These are phyloP conservation scores for Pseudovirgaria hyperparasitica DNA, from an alignment of 2,329 filamentous ascomycete genomes.

Conservation along the genomic window DNA sequence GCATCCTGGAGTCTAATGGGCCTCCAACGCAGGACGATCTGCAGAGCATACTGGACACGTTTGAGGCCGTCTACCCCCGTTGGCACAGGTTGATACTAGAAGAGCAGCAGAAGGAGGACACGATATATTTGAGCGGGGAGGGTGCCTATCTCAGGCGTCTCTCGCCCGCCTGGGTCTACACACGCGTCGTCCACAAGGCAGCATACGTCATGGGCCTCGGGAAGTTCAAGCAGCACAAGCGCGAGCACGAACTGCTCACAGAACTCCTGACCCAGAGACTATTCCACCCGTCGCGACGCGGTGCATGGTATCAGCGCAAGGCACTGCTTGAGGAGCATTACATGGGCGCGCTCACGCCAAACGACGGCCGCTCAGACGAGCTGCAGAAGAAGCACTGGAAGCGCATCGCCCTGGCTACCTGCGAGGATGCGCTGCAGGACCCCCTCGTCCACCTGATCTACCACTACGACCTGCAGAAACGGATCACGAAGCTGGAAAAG, in stretches of 20 bases:
- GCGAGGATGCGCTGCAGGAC: constrained; percentile 77
- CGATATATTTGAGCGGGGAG: constrained; percentile 68
- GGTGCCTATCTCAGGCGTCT: constrained; percentile 82
- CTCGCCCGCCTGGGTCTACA: constrained; percentile 86
- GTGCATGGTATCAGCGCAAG: constrained; percentile 92
- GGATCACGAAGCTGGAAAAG: constrained; percentile 82
- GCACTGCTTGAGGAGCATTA: constrained; percentile 92
- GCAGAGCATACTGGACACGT: constrained; percentile 55
- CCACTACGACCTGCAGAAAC: constrained; percentile 89
- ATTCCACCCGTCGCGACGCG: constrained; percentile 74
- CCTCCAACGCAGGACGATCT: constrained; percentile 53
- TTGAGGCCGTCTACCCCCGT: constrained; percentile 63
- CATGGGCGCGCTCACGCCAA: constrained; percentile 53
- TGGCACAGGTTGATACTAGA: constrained; percentile 64
- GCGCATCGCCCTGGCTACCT: constrained; percentile 61
- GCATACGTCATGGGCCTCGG: constrained; percentile 58
- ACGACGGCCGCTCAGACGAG: constrained; percentile 37
- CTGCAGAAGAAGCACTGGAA: constrained; percentile 74
- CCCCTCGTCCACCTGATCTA: constrained; percentile 81
- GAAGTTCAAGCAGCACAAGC: constrained; percentile 65
- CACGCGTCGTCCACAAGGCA: constrained; percentile 82
- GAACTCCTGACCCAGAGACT: constrained; percentile 70
- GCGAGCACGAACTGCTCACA: constrained; percentile 60
- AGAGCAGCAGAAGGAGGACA: constrained; percentile 66
- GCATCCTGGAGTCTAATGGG: constrained; percentile 66